Percentiles rank a stretch among this genome's conserved stretches.
These are phyloP conservation scores for Chlamydomonas reinhardtii DNA, from an alignment of 163 green algal species.

Conservation along the genomic window DNA sequence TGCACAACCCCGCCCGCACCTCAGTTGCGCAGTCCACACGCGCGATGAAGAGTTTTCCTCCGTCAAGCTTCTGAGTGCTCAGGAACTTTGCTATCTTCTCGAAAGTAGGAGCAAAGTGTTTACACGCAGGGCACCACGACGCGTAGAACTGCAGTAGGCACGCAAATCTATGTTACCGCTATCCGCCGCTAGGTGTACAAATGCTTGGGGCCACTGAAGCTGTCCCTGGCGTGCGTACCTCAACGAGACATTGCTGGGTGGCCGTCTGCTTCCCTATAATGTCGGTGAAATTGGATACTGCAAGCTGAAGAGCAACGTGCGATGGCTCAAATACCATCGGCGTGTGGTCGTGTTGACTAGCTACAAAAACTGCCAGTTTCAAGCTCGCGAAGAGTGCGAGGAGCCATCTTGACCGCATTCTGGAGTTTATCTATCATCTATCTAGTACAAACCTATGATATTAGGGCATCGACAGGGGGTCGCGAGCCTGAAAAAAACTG, in stretches of 20 bases:
- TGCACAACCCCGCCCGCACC: background rate
- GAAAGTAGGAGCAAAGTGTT: constrained; percentile 53
- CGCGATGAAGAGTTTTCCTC: background rate
- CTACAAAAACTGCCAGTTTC: no score
- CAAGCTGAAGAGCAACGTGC: background rate
- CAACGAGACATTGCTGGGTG: constrained; percentile 30
- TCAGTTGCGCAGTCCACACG: constrained; percentile 39
- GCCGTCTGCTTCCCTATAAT: background rate
- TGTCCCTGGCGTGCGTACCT: background rate
- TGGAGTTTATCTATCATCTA: no score
- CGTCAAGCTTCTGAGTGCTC: constrained; percentile 19
- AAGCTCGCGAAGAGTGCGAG: no score
- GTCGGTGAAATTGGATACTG: background rate
- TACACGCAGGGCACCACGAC: constrained; percentile 57
- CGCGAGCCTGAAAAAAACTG: no score
- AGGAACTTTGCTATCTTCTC: constrained; percentile 54
- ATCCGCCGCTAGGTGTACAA: no score
- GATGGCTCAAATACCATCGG: background rate
- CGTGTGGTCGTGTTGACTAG: no score
- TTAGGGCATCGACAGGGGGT: no score
- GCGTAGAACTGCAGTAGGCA: constrained; percentile 44
- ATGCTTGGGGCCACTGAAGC: no score
- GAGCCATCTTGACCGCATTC: no score
- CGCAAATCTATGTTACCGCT: no score
- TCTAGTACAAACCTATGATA: no score